Evolutionary conservation across 75 land plant species (phyloP), one percentile per base, ranked within the genome.

Genomic region (Cupressus sempervirens): DNA sequence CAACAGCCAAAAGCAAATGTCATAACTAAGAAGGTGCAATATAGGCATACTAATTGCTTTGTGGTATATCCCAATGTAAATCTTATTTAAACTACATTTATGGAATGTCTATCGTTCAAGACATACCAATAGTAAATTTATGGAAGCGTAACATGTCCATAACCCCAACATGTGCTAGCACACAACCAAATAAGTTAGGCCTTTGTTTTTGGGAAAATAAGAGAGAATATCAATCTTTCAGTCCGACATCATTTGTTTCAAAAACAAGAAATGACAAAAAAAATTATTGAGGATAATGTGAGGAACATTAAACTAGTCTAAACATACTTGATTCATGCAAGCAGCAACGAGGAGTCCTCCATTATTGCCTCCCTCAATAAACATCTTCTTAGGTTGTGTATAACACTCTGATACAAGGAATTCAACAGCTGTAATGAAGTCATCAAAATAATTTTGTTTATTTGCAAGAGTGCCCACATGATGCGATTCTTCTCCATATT

Each of bases 71-170:
- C 23, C 41, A 50, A 85, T 53, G 30, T 10, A 15, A 48, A 58
- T n/a, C n/a, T n/a, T n/a, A n/a, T n/a, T n/a, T n/a, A n/a, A 3
- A 35, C 29, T 15, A 41, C 34, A 68, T 68, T 9, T 68, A n/a
- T 29, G 35, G 15, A 72, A 32, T 72, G 15, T 1, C 12, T 72
- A 14, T 72, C 73, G 32, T 72, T 72, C 35, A 30, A 30, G 32
- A 30, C 2, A 87, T 85, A 97, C 99, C 99, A 84, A 98, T 95
- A 12, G 99, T 98, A 80, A 98, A 98, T 79, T 98, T 98, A 89
- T 98, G 99, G 80, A 96, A 98, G 12, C 97, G 89, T 34, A 98
- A 88, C 99, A 98, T 98, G 88, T 98, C 99, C 99, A 98, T 96
- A 0, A 98, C 98, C 84, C 99, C 99, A 85, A 98, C 99, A 91